Percentiles rank a stretch among this genome's conserved stretches.
Conservation (phyloP, 768 basidiomycete genomes). For the Xerocomellus intermedius region DNA sequence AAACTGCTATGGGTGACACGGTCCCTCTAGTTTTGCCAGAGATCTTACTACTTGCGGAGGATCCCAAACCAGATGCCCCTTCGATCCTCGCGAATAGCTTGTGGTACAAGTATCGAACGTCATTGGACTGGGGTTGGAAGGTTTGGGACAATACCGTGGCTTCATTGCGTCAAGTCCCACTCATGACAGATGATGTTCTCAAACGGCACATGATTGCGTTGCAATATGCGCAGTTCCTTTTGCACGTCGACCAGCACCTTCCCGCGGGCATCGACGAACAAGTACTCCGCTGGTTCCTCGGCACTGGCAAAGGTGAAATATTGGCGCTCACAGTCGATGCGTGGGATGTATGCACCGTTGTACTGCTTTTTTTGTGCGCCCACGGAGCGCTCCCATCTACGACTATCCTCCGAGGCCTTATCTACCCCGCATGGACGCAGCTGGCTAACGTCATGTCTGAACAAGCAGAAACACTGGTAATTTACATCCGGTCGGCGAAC, state of each 20-base stretch:
- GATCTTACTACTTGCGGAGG: slow-evolving; percentile 62
- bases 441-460: slow-evolving; percentile 42
- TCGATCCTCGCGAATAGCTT: slow-evolving; percentile 71
- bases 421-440: slow-evolving; percentile 76
- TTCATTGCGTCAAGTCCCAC: slow-evolving; percentile 66
- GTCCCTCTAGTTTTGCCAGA: slow-evolving; percentile 52
- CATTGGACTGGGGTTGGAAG: slow-evolving; percentile 74
- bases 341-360: slow-evolving; percentile 64
- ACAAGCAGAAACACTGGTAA: slow-evolving; percentile 42
- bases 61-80: slow-evolving; percentile 58
- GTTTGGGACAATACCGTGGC: slow-evolving; percentile 83
- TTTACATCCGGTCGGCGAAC: slow-evolving; percentile 63
- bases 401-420: slow-evolving; percentile 67
- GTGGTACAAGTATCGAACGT: slow-evolving; percentile 80
- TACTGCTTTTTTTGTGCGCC: slow-evolving; percentile 62
- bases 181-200: slow-evolving; percentile 47
- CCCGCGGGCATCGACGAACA: slow-evolving; percentile 68
- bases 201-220: slow-evolving; percentile 54
- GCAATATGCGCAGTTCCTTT: slow-evolving; percentile 68
- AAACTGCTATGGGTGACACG: slow-evolving; percentile 30
- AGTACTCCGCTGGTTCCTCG: slow-evolving; percentile 70
- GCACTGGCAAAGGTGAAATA: slow-evolving; percentile 64
- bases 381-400: slow-evolving; percentile 70
- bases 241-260: slow-evolving; percentile 75
- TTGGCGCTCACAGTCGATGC: slow-evolving; percentile 55